phyloP scores from a whole-genome alignment of 2,329 filamentous ascomycete species.

The Aspergillus phoenicis region DNA sequence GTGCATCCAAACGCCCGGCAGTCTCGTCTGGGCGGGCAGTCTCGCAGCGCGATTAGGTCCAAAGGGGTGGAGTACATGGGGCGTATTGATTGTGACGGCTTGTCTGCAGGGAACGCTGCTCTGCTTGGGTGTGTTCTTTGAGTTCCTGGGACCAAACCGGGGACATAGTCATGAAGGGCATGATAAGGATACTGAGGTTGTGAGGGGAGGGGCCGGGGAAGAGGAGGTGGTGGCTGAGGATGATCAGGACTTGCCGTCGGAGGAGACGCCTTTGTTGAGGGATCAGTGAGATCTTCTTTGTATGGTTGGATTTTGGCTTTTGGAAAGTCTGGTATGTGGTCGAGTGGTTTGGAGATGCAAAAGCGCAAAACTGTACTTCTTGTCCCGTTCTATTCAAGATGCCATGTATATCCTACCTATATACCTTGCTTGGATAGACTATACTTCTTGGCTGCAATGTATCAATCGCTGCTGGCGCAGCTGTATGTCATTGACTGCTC shows the following conservation, averaged over 20 bases:
- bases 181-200: conserved; percentile 20
- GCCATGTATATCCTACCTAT: background rate
- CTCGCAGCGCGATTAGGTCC: conserved; percentile 76
- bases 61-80: conserved; percentile 93
- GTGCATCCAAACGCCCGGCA: conserved; percentile 94
- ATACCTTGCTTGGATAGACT: background rate
- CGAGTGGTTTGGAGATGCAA: background rate
- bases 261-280: conserved; percentile 40
- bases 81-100: conserved; percentile 85
- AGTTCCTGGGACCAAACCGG: conserved; percentile 52
- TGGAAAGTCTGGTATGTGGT: background rate
- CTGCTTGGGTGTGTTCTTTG: conserved; percentile 76
- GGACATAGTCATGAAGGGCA: conserved; percentile 25
- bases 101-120: conserved; percentile 80
- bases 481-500: background rate
- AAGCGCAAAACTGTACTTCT: background rate
- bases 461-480: background rate
- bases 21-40: conserved; percentile 84
- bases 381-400: background rate
- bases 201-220: conserved; percentile 10
- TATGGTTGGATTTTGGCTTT: too few relatives aligned
- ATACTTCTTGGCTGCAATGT: background rate
- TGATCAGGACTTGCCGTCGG: conserved; percentile 28
- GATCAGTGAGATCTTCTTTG: conserved; percentile 22
- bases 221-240: conserved; percentile 14